Evolutionary conservation across 441 rosid genomes (phyloP).

Genomic region (Populus hybrid): DNA sequence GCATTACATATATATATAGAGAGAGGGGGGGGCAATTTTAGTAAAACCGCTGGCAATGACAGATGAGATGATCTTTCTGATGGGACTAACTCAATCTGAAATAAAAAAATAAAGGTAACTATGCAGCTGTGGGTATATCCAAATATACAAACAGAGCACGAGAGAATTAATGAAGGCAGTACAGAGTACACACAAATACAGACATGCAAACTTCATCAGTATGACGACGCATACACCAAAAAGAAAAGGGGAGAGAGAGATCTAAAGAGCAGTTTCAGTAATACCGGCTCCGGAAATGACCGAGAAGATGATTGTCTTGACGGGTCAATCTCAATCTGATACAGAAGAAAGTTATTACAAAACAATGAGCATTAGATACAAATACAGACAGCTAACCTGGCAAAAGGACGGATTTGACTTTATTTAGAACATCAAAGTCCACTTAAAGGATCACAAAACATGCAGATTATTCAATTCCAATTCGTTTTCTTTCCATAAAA

Average conservation of each 20-base stretch:
- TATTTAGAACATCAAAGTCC: background rate
- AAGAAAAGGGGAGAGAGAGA: background rate
- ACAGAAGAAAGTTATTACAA: background rate
- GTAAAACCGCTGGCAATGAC: background rate
- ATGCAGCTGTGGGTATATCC: background rate
- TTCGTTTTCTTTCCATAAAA: background rate
- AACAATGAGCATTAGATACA: background rate
- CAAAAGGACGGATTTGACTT: no score
- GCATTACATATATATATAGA: background rate
- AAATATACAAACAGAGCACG: background rate
- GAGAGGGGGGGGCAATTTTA: no score
- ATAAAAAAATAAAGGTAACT: no score
- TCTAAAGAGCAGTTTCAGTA: background rate
- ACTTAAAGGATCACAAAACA: background rate
- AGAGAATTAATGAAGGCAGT: background rate
- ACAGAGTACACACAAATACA: background rate
- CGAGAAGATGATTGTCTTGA: conserved; percentile 51
- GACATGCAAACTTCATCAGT: background rate
- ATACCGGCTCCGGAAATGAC: conserved; percentile 34
- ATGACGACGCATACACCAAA: background rate
- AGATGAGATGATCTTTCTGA: background rate
- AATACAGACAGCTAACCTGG: background rate
- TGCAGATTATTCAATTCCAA: background rate
- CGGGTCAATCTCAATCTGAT: conserved; percentile 55
- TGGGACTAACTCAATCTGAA: background rate